Evolutionary conservation across 208 protist genomes (phyloP), one percentile per base, ranked within the genome.

Genomic region (Trypanosomatidae sp.): DNA sequence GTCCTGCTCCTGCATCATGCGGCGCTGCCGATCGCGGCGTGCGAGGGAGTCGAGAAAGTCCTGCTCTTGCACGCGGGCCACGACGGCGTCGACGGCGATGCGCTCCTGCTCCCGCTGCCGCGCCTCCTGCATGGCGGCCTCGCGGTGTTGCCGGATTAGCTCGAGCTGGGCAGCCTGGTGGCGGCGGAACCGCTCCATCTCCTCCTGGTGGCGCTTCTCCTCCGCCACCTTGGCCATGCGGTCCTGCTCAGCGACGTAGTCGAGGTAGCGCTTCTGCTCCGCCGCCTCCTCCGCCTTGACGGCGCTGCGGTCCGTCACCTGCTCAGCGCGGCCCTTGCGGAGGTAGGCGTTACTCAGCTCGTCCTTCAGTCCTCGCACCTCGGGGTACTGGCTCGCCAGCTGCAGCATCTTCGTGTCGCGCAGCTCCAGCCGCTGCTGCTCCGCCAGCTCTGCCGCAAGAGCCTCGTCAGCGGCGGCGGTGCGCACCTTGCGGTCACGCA

Each of bases 401-500:
- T 95, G 93, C 28, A 95, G 77, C 90, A 95, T 97, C 79, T 97
- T 97, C n/a, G 77, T 79, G 60, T 96, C 90, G 62, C 85, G 80
- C 30, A 92, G 7, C 55, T 95, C 87, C 4, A 81, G 77, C 8
- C 84, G 72, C 76, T 97, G 90, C 77, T 91, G 74, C 70, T 96
- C 85, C 10, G 87, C 84, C 44, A 97, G 78, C 73, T 92, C 90
- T 30, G 85, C 84, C 9, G 91, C 91, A 17, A 97, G 80, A 25
- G 88, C 89, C 74, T 86, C 85, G 43, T 97, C 91, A 5, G 74
- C 79, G 17, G 82, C 88, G 13, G 88, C 84, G 4, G 87, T 76
- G 33, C 80, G 78, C 30, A 80, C n/a, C 66, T 89, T 84, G 56
- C 74, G 71, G 8, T 86, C 72, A 0, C 90, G 81, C 68, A 80